Conservation (phyloP, 305 asterid genomes). For the Nicotiana rustica region DNA sequence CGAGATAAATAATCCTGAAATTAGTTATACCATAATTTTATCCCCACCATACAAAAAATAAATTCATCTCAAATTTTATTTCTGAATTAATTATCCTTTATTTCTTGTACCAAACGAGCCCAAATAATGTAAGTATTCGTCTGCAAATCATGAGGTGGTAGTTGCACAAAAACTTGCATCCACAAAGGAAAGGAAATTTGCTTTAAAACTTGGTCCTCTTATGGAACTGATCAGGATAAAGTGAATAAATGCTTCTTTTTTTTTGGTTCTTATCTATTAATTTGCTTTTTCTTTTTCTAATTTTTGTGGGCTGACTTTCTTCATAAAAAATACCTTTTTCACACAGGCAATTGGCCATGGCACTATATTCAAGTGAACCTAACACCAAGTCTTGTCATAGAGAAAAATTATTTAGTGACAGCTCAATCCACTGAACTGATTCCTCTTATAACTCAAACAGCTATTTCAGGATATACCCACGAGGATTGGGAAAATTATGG, state of each 20-base stretch:
- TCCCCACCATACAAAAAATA: too few relatives aligned
- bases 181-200: neutral
- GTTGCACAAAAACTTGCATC: neutral
- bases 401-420: constrained; percentile 37
- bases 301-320: neutral
- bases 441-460: constrained; percentile 8
- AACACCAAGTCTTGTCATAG: constrained; percentile 26
- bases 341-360: constrained; percentile 20
- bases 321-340: neutral
- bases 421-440: constrained; percentile 20
- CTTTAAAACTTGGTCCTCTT: constrained; percentile 27
- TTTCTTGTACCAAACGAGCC: too few relatives aligned
- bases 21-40: too few relatives aligned
- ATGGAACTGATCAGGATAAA: neutral
- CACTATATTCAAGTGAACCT: constrained; percentile 27
- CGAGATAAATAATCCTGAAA: too few relatives aligned
- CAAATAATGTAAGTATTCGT: too few relatives aligned
- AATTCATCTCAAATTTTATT: too few relatives aligned
- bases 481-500: constrained; percentile 15
- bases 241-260: neutral
- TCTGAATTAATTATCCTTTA: too few relatives aligned
- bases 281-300: neutral
- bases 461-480: constrained; percentile 12
- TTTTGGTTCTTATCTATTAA: neutral
- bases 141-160: too few relatives aligned